phyloP scores from a whole-genome alignment of 768 basidiomycete genomes.

The Lactifluus piperatus region DNA sequence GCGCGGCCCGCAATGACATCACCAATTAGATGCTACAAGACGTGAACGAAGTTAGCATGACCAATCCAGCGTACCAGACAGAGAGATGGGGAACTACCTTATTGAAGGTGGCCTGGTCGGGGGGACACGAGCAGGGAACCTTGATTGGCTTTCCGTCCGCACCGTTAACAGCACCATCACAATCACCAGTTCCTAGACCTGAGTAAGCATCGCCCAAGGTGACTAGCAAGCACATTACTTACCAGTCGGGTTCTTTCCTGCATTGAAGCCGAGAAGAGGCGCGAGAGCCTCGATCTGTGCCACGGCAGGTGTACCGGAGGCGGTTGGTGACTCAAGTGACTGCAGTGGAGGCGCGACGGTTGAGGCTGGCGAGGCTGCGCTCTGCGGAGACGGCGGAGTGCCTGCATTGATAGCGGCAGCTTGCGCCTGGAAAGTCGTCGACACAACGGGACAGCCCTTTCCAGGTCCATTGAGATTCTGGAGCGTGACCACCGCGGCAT shows the following conservation, averaged over 20 bases:
- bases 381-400: neutral
- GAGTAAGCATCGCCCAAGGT: neutral
- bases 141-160: constrained; percentile 30
- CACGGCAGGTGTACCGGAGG: neutral
- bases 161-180: constrained; percentile 24
- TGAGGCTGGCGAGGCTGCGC: neutral
- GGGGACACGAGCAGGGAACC: constrained; percentile 37
- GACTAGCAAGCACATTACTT: neutral
- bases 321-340: neutral
- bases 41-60: neutral
- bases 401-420: constrained; percentile 16
- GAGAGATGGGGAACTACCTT: constrained; percentile 8
- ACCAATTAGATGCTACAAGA: constrained; percentile 1
- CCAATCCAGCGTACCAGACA: neutral
- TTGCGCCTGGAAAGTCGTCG: constrained; percentile 48
- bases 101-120: constrained; percentile 28
- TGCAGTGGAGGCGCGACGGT: neutral
- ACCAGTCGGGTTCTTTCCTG: constrained; percentile 25
- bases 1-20: constrained; percentile 27
- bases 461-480: constrained; percentile 67
- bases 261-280: constrained; percentile 23
- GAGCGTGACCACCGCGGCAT: constrained; percentile 52
- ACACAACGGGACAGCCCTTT: constrained; percentile 52
- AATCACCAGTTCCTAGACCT: constrained; percentile 15
- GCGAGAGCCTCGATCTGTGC: constrained; percentile 19